phyloP scores from a whole-genome alignment of 2,329 filamentous ascomycete genomes.

The Aspergillus pseudoterreus region DNA sequence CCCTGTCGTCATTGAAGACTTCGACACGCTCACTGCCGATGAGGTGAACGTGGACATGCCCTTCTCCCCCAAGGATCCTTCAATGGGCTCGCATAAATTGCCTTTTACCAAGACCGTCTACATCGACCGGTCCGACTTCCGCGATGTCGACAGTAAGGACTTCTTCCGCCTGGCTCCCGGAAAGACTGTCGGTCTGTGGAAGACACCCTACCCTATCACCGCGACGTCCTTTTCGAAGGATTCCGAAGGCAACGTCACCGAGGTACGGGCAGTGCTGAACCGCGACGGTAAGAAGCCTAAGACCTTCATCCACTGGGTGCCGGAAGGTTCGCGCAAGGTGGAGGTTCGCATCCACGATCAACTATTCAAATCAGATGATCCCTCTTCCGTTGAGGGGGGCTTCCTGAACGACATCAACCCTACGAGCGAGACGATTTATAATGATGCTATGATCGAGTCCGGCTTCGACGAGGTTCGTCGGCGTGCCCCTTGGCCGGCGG shows the following conservation, averaged over 20 bases:
- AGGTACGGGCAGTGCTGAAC: constrained; percentile 66
- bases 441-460: constrained; percentile 73
- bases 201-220: constrained; percentile 66
- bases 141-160: constrained; percentile 59
- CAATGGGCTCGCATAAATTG: constrained; percentile 51
- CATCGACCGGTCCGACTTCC: constrained; percentile 78
- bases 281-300: constrained; percentile 67
- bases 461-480: constrained; percentile 74
- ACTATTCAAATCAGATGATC: constrained; percentile 84
- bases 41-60: constrained; percentile 64
- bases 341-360: constrained; percentile 76
- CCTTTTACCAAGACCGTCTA: constrained; percentile 75
- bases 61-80: constrained; percentile 73
- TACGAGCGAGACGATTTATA: constrained; percentile 75
- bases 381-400: constrained; percentile 70
- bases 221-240: constrained; percentile 68
- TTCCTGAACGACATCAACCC: constrained; percentile 84
- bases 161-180: constrained; percentile 76
- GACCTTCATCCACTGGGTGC: constrained; percentile 86
- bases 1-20: constrained; percentile 75
- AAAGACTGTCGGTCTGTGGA: constrained; percentile 69
- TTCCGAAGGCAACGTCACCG: constrained; percentile 59
- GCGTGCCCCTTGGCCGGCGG: constrained; percentile 77
- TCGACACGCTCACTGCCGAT: constrained; percentile 68
- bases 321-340: constrained; percentile 57